Base-by-base conservation (phyloP, 768 basidiomycete species). In the Collybiopsis luxurians region DNA sequence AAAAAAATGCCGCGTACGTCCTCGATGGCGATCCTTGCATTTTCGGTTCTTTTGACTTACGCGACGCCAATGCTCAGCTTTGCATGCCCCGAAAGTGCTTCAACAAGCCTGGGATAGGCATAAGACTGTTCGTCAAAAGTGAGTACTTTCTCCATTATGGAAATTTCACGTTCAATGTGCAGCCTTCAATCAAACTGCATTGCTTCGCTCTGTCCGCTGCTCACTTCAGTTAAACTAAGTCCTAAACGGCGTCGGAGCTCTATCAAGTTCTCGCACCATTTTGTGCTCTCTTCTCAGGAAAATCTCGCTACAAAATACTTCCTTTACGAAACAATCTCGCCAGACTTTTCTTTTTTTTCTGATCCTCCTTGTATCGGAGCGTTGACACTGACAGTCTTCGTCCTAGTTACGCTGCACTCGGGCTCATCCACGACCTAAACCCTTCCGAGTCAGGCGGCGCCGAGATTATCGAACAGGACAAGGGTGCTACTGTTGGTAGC, bases 121-220 rank as follows among this genome's bases (percentile, higher is more conserved):
- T 50, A 92, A 91, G 73, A 98, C 95, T 11, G 86, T 95, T 17
- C 82, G 81, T 60, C 95, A 98, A 82, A 98, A 97, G 95, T 96
- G 65, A 64, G 87, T 68, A 31, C 23, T 17, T 6, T 42, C n/a
- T 21, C 31, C 13, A 13, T 42, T 42, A 17, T 42, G 9, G 13
- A 21, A 42, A n/a, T n/a, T 42, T 42, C 19, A 17, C 31, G 50
- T 39, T 36, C 49, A 38, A 21, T 28, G 36, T 19, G n/a, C 36
- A 13, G 12, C 23, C 31, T 34, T 51, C 24, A 51, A 51, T 49
- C 48, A 36, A 39, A 4, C 12, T 23, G 21, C 36, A 27, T 39
- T 51, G 24, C 36, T 51, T 27, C 26, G 11, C 26, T 24, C n/a
- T 44, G 38, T 36, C 51, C 40, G 19, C 51, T 43, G 51, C 36